Conservation (phyloP, 805 yeast species). For the Ogataea populi-albae region DNA sequence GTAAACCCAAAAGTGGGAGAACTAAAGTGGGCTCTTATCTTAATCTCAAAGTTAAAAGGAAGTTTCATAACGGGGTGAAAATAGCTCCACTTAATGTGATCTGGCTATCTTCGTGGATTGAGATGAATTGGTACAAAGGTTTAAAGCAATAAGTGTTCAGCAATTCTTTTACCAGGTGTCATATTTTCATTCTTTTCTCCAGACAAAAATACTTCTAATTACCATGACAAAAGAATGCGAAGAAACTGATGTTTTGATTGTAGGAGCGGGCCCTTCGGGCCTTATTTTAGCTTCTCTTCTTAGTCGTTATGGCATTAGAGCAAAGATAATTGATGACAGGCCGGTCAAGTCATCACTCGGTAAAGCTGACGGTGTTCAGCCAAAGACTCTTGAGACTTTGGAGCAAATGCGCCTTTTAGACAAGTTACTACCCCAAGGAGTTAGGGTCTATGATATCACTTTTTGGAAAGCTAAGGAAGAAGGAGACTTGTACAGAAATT, state of each 20-base stretch:
- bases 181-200: not conserved
- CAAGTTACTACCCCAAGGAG: slow-evolving; percentile 17
- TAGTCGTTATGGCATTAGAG: slow-evolving; percentile 28
- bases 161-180: not conserved
- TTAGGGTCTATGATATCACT: slow-evolving; percentile 28
- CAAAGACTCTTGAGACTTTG: slow-evolving; percentile 31
- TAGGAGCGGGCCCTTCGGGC: slow-evolving; percentile 40
- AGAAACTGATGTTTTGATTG: slow-evolving; percentile 31
- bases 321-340: slow-evolving; percentile 33
- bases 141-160: not conserved
- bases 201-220: not conserved
- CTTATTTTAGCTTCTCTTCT: slow-evolving; percentile 31
- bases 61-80: too few relatives aligned
- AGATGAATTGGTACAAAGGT: too few relatives aligned
- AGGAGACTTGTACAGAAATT: slow-evolving; percentile 9
- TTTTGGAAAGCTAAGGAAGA: slow-evolving; percentile 17
- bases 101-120: too few relatives aligned
- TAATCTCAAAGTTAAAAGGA: too few relatives aligned
- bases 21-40: too few relatives aligned
- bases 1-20: too few relatives aligned
- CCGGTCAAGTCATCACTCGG: slow-evolving; percentile 29
- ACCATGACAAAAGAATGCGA: not conserved
- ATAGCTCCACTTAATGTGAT: too few relatives aligned
- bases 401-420: slow-evolving; percentile 13
- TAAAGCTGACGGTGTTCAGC: slow-evolving; percentile 37